Conservation (phyloP, 2,329 filamentous ascomycete genomes). For the Pseudogymnoascus sp. region DNA sequence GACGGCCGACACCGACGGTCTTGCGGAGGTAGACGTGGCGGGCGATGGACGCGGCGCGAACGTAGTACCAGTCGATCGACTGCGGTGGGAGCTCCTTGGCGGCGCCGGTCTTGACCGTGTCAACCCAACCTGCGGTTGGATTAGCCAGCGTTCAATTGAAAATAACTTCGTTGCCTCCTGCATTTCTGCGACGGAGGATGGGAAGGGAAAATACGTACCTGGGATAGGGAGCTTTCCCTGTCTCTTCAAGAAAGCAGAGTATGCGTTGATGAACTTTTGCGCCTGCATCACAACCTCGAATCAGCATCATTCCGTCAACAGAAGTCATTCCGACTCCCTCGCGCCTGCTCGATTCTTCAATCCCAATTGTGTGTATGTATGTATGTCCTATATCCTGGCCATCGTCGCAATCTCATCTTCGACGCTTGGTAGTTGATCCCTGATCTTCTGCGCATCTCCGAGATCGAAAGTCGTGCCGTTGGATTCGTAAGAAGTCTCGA, state of each 20-base stretch:
- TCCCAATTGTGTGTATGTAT: slow-evolving; percentile 9
- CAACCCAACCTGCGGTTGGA: slow-evolving; percentile 72
- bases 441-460: slow-evolving; percentile 9
- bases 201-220: slow-evolving; percentile 49
- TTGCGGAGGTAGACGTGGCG: slow-evolving; percentile 99
- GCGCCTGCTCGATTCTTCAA: slow-evolving; percentile 52
- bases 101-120: slow-evolving; percentile 97
- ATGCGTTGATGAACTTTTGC: slow-evolving; percentile 83
- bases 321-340: slow-evolving; percentile 66
- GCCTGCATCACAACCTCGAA: slow-evolving; percentile 49
- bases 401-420: slow-evolving; percentile 9
- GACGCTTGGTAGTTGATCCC: slow-evolving; percentile 4
- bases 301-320: slow-evolving; percentile 69
- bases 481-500: slow-evolving; percentile 4
- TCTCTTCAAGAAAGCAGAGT: slow-evolving; percentile 85
- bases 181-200: neutral
- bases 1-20: slow-evolving; percentile 95
- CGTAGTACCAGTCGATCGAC: slow-evolving; percentile 94
- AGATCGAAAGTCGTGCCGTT: slow-evolving; percentile 8
- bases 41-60: slow-evolving; percentile 87
- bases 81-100: slow-evolving; percentile 97
- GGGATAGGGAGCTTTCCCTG: slow-evolving; percentile 89
- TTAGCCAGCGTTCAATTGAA: neutral
- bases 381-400: slow-evolving; percentile 3
- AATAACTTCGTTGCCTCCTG: neutral